A percentile compares a stretch with the other conserved stretches of the same genome.
These are phyloP conservation scores for Xylaria sp. DNA, from an alignment of 2,329 filamentous ascomycete genomes.

Conservation along the genomic window DNA sequence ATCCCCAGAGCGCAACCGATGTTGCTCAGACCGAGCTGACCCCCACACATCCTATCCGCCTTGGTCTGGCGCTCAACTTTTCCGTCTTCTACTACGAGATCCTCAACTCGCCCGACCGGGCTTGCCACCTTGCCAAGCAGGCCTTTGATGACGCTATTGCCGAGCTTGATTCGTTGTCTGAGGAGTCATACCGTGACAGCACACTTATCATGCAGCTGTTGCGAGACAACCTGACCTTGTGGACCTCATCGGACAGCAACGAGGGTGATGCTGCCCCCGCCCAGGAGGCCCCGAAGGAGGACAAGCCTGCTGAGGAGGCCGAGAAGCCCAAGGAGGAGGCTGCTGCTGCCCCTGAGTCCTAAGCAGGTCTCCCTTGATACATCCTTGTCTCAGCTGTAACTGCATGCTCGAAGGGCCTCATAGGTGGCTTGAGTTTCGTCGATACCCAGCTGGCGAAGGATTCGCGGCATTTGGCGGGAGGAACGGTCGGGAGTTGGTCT, in stretches of 20 bases:
- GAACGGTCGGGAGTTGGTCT: slow-evolving; percentile 49
- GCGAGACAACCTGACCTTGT: slow-evolving; percentile 97
- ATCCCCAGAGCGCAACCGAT: slow-evolving; percentile 86
- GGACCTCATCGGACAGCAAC: slow-evolving; percentile 91
- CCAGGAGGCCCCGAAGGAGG: slow-evolving; percentile 67
- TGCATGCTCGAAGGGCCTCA: slow-evolving; percentile 44
- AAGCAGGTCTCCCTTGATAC: slow-evolving; percentile 55
- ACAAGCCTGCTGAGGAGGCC: slow-evolving; percentile 61
- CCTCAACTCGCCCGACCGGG: slow-evolving; percentile 95
- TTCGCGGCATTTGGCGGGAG: slow-evolving; percentile 49
- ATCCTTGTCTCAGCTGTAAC: slow-evolving; percentile 54
- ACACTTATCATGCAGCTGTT: slow-evolving; percentile 99
- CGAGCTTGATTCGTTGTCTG: slow-evolving; percentile 96
- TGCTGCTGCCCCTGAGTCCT: slow-evolving; percentile 63
- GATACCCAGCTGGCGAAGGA: slow-evolving; percentile 49
- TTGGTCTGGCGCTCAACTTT: slow-evolving; percentile 98
- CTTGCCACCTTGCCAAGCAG: slow-evolving; percentile 99
- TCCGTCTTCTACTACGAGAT: slow-evolving; percentile 99
- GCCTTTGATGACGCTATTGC: slow-evolving; percentile 98
- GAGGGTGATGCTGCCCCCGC: slow-evolving; percentile 76
- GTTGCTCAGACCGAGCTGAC: slow-evolving; percentile 98
- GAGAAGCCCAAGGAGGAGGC: slow-evolving; percentile 68
- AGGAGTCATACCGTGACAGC: slow-evolving; percentile 99
- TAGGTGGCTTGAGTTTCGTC: slow-evolving; percentile 44
- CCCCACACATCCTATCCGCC: slow-evolving; percentile 96